These are phyloP conservation scores for Agrostemma githago DNA, from an alignment of 148 eudicot genomes.

Conservation along the genomic window DNA sequence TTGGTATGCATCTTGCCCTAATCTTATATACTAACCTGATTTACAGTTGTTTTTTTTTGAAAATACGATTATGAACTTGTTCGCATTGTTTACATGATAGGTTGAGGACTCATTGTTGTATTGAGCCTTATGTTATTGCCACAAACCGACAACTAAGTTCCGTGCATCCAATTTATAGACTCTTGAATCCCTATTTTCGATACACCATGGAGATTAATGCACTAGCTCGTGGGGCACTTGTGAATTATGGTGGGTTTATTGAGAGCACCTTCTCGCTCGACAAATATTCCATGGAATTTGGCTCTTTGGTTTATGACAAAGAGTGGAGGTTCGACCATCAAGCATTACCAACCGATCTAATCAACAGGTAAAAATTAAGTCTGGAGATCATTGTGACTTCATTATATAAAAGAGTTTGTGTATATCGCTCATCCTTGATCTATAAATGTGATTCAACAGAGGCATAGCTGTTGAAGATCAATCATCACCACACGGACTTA, in stretches of 20 bases:
- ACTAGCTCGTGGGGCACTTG: conserved; percentile 62
- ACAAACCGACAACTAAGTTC: conserved; percentile 64
- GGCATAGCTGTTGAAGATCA: conserved; percentile 43
- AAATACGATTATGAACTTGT: too few relatives aligned
- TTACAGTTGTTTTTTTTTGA: too few relatives aligned
- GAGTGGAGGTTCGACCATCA: conserved; percentile 70
- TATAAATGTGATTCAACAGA: neutral
- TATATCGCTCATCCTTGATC: neutral
- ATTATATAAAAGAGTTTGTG: neutral
- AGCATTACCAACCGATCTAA: conserved; percentile 66
- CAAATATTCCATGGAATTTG: conserved; percentile 54
- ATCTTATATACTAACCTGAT: neutral
- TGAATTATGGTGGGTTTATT: conserved; percentile 57
- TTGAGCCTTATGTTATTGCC: conserved; percentile 79
- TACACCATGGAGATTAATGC: conserved; percentile 95
- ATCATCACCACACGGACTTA: conserved; percentile 57
- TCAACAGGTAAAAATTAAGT: conserved; percentile 48
- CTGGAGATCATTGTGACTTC: neutral
- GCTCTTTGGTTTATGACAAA: conserved; percentile 55
- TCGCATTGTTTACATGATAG: conserved; percentile 24
- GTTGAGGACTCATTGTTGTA: conserved; percentile 68
- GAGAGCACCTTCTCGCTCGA: conserved; percentile 49
- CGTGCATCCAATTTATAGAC: conserved; percentile 69
- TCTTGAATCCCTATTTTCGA: conserved; percentile 67
- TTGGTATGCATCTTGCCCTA: conserved; percentile 37